Conservation (phyloP, 257 asterid genomes). For the Avicennia marina region DNA sequence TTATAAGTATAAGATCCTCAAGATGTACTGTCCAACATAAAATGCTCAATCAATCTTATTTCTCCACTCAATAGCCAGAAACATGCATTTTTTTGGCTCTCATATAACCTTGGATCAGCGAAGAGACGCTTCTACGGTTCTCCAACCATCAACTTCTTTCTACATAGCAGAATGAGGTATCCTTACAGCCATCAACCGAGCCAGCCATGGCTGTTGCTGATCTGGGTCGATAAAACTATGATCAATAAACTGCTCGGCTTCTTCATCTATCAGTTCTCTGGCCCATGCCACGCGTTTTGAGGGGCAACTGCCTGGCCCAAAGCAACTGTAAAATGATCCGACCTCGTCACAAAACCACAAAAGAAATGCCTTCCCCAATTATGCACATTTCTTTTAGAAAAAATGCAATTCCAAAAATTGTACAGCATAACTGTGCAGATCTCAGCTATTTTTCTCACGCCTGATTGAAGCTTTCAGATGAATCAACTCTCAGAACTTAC, state of each 20-base stretch:
- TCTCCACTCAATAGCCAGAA: too few species aligned
- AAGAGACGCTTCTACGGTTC: too few species aligned
- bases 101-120: too few species aligned
- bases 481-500: constrained; percentile 29
- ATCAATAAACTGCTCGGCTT: constrained; percentile 65
- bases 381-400: too few species aligned
- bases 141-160: background rate
- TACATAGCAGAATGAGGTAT: constrained; percentile 5
- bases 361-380: too few species aligned
- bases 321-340: constrained; percentile 23
- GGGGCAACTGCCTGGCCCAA: constrained; percentile 82
- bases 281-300: constrained; percentile 83
- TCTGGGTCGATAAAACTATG: constrained; percentile 78
- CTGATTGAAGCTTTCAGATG: background rate
- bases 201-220: constrained; percentile 13
- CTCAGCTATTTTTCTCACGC: too few species aligned
- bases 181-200: constrained; percentile 4
- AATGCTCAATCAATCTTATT: too few species aligned
- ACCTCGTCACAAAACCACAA: too few species aligned
- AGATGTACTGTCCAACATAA: too few species aligned
- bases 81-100: too few species aligned
- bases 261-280: constrained; percentile 80
- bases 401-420: background rate
- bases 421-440: background rate
- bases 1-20: too few species aligned